Evolutionary conservation across 768 basidiomycete genomes (phyloP).

Genomic region (Leccinum longicurvipes): DNA sequence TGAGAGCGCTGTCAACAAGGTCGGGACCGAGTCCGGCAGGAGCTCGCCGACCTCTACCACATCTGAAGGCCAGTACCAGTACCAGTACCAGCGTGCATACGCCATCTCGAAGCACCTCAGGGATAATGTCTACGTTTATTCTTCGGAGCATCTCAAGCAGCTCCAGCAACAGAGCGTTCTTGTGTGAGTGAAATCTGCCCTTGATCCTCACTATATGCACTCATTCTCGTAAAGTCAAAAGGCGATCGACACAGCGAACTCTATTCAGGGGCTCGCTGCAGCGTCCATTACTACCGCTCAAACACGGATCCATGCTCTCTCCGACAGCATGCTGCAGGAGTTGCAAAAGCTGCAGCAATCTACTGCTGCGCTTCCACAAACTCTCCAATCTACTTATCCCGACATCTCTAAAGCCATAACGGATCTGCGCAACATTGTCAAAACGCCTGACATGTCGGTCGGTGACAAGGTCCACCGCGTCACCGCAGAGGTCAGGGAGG

Average conservation of each 20-base stretch:
- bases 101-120: conserved; percentile 61
- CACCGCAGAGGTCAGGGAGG: conserved; percentile 54
- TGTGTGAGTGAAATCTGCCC: conserved; percentile 44
- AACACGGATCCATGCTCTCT: conserved; percentile 54
- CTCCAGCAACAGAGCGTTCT: conserved; percentile 62
- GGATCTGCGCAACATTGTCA: conserved; percentile 54
- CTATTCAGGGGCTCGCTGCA: conserved; percentile 58
- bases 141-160: conserved; percentile 68
- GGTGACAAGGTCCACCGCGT: conserved; percentile 62
- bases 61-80: conserved; percentile 49
- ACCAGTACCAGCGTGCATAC: conserved; percentile 75
- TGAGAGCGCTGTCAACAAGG: conserved; percentile 53
- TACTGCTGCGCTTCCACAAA: conserved; percentile 54
- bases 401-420: conserved; percentile 51
- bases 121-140: conserved; percentile 61
- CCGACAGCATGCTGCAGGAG: conserved; percentile 63
- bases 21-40: conserved; percentile 43
- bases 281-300: conserved; percentile 55
- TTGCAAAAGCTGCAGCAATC: conserved; percentile 64
- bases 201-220: conserved; percentile 1
- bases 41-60: conserved; percentile 44
- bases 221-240: conserved; percentile 47
- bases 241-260: conserved; percentile 64
- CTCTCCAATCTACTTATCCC: conserved; percentile 56
- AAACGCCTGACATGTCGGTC: conserved; percentile 51